phyloP scores from a whole-genome alignment of 2,329 filamentous ascomycete genomes.

The Peltaster fructicola region DNA sequence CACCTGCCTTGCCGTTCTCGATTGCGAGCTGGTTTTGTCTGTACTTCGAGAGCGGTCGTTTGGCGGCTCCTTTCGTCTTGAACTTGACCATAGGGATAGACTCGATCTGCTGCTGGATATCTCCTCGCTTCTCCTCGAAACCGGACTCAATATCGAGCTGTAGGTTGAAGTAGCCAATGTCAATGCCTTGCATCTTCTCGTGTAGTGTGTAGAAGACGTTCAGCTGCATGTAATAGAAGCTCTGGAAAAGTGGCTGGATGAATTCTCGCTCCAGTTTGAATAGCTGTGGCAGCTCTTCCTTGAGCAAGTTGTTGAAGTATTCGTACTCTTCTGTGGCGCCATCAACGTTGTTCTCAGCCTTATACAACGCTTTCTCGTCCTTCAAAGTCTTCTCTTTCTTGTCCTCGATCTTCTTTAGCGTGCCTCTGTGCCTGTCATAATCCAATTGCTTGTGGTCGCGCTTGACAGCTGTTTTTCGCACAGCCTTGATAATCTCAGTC shows the following conservation, averaged over 20 bases:
- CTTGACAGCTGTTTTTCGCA: slow-evolving; percentile 74
- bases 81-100: slow-evolving; percentile 72
- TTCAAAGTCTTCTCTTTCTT: slow-evolving; percentile 95
- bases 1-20: slow-evolving; percentile 17
- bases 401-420: slow-evolving; percentile 85
- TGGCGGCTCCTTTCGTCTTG: slow-evolving; percentile 64
- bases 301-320: slow-evolving; percentile 93
- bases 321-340: slow-evolving; percentile 89
- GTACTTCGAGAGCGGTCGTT: slow-evolving; percentile 32
- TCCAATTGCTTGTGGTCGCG: slow-evolving; percentile 96
- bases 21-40: slow-evolving; percentile 20
- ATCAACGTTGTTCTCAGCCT: slow-evolving; percentile 82
- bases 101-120: slow-evolving; percentile 73
- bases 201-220: slow-evolving; percentile 98
- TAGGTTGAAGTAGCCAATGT: slow-evolving; percentile 95
- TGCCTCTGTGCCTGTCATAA: slow-evolving; percentile 70
- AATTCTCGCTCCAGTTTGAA: slow-evolving; percentile 84
- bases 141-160: slow-evolving; percentile 80
- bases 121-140: slow-evolving; percentile 74
- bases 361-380: slow-evolving; percentile 95
- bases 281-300: slow-evolving; percentile 84
- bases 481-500: slow-evolving; percentile 84
- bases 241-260: slow-evolving; percentile 92
- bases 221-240: slow-evolving; percentile 99
- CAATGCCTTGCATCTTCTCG: slow-evolving; percentile 91